Evolutionary conservation across 345 rosid species (phyloP).

Genomic region (Zanthoxylum bungeanum): DNA sequence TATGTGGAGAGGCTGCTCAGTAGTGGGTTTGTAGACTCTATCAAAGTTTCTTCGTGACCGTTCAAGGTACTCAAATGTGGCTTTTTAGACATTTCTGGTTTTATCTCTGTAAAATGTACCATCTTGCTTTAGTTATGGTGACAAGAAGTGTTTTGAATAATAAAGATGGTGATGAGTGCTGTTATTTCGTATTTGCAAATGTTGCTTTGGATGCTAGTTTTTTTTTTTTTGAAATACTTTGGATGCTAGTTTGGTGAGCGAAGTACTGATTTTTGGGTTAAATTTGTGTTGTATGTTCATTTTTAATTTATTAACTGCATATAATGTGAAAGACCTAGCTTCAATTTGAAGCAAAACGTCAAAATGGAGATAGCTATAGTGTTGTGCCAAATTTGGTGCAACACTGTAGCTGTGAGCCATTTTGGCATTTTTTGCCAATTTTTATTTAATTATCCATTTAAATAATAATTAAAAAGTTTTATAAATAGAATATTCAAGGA

Average conservation of each 20-base stretch:
- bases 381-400: too few relatives aligned
- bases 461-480: too few relatives aligned
- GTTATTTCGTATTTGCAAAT: background rate
- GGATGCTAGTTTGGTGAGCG: background rate
- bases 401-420: too few relatives aligned
- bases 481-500: too few relatives aligned
- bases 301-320: background rate
- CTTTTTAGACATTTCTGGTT: background rate
- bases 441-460: too few relatives aligned
- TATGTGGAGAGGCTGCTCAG: slow-evolving; percentile 87
- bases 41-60: slow-evolving; percentile 24
- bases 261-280: background rate
- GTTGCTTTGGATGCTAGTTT: background rate
- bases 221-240: too few relatives aligned
- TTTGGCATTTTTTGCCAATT: too few relatives aligned
- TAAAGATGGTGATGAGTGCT: background rate
- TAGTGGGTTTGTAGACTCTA: slow-evolving; percentile 48
- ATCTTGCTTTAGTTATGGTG: background rate
- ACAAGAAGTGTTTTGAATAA: background rate
- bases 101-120: background rate
- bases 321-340: background rate
- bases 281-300: background rate
- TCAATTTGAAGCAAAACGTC: background rate
- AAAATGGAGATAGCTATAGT: too few relatives aligned
- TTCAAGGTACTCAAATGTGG: slow-evolving; percentile 11